Conservation (phyloP, 1,284 basidiomycete genomes). For the Fomitopsis betulina region DNA sequence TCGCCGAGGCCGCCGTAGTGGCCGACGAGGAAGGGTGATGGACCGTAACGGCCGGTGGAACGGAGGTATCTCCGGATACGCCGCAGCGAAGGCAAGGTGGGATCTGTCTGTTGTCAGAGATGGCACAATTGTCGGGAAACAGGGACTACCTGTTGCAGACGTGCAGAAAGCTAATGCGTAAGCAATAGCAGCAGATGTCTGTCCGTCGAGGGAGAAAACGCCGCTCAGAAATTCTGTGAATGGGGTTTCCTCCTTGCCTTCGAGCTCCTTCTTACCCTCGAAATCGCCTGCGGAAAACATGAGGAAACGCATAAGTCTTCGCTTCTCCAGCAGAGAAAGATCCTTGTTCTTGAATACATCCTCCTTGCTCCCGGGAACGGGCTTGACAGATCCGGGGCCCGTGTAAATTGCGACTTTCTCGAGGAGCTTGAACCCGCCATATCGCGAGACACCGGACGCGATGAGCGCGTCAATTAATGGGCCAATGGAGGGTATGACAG, state of each 20-base stretch:
- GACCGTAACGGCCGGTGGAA: conserved; percentile 84
- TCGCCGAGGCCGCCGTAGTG: conserved; percentile 94
- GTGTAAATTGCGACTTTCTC: conserved; percentile 68
- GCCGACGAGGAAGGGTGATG: conserved; percentile 88
- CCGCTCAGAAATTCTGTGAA: conserved; percentile 61
- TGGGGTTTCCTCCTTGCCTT: conserved; percentile 49
- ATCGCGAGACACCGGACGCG: conserved; percentile 83
- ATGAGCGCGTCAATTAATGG: conserved; percentile 80
- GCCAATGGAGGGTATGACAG: conserved; percentile 79
- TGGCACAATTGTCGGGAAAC: not conserved
- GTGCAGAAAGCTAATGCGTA: conserved; percentile 73
- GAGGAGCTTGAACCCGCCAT: conserved; percentile 88
- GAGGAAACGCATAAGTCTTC: conserved; percentile 90
- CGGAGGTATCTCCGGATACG: conserved; percentile 73
- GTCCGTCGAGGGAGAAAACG: conserved; percentile 57
- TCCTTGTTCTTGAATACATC: conserved; percentile 87
- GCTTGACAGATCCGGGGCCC: conserved; percentile 40
- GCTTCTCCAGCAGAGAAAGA: conserved; percentile 81
- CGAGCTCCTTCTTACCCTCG: conserved; percentile 56
- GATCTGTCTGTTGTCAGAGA: conserved; percentile 39
- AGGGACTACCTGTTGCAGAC: conserved; percentile 43
- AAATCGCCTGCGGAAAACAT: conserved; percentile 77
- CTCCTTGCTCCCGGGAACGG: conserved; percentile 89
- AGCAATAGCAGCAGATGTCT: conserved; percentile 55
- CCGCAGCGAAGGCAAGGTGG: conserved; percentile 55